These are phyloP conservation scores for Tolypocladium tundrense DNA, from an alignment of 2,329 filamentous ascomycete species.

Conservation along the genomic window DNA sequence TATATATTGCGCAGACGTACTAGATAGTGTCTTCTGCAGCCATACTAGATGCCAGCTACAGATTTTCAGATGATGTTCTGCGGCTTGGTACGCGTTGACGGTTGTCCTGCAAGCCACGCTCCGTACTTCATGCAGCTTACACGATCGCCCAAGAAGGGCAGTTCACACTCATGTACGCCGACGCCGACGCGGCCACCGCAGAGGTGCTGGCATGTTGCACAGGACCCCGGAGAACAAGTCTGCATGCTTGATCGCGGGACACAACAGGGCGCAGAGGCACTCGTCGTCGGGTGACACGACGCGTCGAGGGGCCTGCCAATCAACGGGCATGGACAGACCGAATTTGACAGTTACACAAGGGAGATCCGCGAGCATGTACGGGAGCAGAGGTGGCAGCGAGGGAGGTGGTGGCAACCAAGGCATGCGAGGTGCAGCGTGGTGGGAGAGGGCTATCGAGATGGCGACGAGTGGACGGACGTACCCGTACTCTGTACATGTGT, in stretches of 20 bases:
- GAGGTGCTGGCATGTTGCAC: not conserved
- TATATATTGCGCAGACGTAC: not conserved
- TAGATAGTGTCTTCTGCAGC: not conserved
- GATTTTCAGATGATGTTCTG: not conserved
- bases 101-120: not conserved
- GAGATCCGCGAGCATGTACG: not conserved
- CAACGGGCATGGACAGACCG: slow-evolving; percentile 14
- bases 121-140: not conserved
- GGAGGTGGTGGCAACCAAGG: not conserved
- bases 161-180: not conserved
- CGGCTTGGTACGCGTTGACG: not conserved
- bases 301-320: slow-evolving; percentile 10
- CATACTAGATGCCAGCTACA: not conserved
- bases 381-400: not conserved
- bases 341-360: slow-evolving; percentile 7
- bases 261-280: not conserved
- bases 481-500: not conserved
- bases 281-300: not conserved
- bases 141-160: not conserved
- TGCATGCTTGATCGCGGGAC: slow-evolving; percentile 1
- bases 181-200: not conserved
- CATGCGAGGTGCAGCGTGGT: not conserved
- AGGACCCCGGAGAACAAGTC: not conserved
- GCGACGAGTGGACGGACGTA: not conserved
- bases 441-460: not conserved